phyloP scores from a whole-genome alignment of 805 yeast species.

The Ogataea paradorogensis region DNA sequence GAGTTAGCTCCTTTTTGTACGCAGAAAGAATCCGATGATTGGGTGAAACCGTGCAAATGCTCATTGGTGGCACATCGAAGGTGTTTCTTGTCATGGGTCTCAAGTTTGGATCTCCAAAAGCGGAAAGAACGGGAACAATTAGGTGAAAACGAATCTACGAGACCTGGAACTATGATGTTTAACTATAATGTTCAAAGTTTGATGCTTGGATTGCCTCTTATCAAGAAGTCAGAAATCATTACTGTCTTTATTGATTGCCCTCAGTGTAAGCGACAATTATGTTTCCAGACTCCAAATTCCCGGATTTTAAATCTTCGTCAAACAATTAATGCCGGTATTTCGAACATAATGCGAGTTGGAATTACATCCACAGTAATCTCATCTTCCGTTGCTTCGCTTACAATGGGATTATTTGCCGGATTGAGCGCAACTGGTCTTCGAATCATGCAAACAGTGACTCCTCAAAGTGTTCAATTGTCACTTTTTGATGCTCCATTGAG shows the following conservation, averaged over 20 bases:
- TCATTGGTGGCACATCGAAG: conserved; percentile 43
- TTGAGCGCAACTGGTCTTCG: conserved; percentile 31
- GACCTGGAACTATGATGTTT: conserved; percentile 12
- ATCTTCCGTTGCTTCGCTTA: conserved; percentile 23
- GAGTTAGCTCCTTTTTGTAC: conserved; percentile 34
- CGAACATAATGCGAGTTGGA: conserved; percentile 21
- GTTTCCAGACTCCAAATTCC: conserved; percentile 26
- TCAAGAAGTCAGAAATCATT: conserved; percentile 19
- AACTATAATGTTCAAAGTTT: conserved; percentile 16
- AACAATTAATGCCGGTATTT: conserved; percentile 13
- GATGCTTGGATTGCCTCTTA: conserved; percentile 17
- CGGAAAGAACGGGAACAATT: conserved; percentile 9
- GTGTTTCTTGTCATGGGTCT: conserved; percentile 43
- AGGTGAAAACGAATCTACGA: conserved; percentile 1
- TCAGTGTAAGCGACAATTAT: conserved; percentile 35
- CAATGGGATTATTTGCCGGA: conserved; percentile 20
- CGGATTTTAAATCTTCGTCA: conserved; percentile 14
- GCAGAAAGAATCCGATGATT: conserved; percentile 32
- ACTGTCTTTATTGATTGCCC: conserved; percentile 34
- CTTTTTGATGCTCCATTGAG: conserved; percentile 26
- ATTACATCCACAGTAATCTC: conserved; percentile 18
- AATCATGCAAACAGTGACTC: conserved; percentile 29
- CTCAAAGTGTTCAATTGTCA: conserved; percentile 31
- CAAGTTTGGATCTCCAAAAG: conserved; percentile 28
- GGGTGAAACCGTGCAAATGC: conserved; percentile 47